These are phyloP conservation scores for Leishmania tarentolae DNA, from an alignment of 208 protist species.

Conservation along the genomic window DNA sequence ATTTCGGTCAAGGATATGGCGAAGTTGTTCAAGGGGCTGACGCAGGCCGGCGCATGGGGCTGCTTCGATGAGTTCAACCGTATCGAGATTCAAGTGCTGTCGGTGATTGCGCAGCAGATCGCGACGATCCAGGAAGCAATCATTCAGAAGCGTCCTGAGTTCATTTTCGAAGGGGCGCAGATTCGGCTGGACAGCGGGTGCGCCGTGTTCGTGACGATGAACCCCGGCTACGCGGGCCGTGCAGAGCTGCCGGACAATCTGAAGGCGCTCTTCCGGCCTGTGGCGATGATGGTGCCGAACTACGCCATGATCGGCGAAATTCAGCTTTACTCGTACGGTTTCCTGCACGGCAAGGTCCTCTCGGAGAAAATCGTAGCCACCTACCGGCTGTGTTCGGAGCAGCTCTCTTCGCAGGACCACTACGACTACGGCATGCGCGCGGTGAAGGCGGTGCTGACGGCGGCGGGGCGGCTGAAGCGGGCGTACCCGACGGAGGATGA, in stretches of 20 bases:
- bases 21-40: slow-evolving; percentile 96
- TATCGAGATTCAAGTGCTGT: slow-evolving; percentile 97
- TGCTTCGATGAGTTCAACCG: slow-evolving; percentile 99
- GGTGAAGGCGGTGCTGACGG: slow-evolving; percentile 95
- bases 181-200: slow-evolving; percentile 93
- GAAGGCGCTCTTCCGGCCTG: slow-evolving; percentile 98
- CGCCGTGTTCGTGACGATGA: slow-evolving; percentile 98
- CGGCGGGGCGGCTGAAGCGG: slow-evolving; percentile 92
- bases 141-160: slow-evolving; percentile 81
- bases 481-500: slow-evolving; percentile 93
- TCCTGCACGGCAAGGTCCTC: slow-evolving; percentile 92
- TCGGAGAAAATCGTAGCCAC: slow-evolving; percentile 96
- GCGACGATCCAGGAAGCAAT: slow-evolving; percentile 95
- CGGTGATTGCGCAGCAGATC: slow-evolving; percentile 98
- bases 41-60: slow-evolving; percentile 94
- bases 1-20: slow-evolving; percentile 96
- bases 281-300: slow-evolving; percentile 98
- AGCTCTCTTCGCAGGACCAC: slow-evolving; percentile 97
- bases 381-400: slow-evolving; percentile 96
- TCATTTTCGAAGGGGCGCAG: slow-evolving; percentile 95
- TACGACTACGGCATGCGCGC: slow-evolving; percentile 98
- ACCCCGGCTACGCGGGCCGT: slow-evolving; percentile 97
- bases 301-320: slow-evolving; percentile 99
- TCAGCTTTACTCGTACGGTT: slow-evolving; percentile 97
- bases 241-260: slow-evolving; percentile 98